phyloP scores from a whole-genome alignment of 2,329 filamentous ascomycete species.

The Mariannaea sp. region DNA sequence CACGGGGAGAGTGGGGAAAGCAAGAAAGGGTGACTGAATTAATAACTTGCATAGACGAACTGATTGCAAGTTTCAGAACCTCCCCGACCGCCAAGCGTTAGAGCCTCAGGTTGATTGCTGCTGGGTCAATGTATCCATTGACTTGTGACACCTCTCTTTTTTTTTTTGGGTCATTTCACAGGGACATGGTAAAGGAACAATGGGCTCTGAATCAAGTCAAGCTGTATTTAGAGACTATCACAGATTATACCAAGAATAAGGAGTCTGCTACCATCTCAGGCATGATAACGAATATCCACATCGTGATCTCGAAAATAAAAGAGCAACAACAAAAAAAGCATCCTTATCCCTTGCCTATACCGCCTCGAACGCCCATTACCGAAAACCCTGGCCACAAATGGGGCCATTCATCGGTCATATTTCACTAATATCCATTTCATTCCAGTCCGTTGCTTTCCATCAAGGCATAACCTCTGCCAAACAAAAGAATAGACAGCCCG shows the following conservation, averaged over 20 bases:
- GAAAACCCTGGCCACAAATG: constrained; percentile 18
- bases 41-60: constrained; percentile 18
- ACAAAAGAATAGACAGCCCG: constrained; percentile 25
- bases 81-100: neutral
- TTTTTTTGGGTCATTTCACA: constrained; percentile 6
- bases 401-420: constrained; percentile 22
- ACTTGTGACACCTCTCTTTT: constrained; percentile 12
- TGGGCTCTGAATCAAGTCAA: too few species aligned
- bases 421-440: constrained; percentile 28
- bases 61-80: constrained; percentile 29
- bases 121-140: constrained; percentile 1
- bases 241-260: neutral
- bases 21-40: too few species aligned
- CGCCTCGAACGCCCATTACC: constrained; percentile 35
- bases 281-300: constrained; percentile 31
- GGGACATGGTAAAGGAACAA: neutral
- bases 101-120: constrained; percentile 7
- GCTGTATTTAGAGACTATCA: too few species aligned
- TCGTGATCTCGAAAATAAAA: too few species aligned
- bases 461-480: constrained; percentile 26
- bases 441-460: constrained; percentile 20
- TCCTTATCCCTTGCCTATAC: constrained; percentile 27
- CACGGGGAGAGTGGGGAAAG: constrained; percentile 1
- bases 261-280: constrained; percentile 33
- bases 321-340: constrained; percentile 36